A percentile compares a stretch with the other conserved stretches of the same genome.
Conservation (phyloP, 257 asterid species). For the Mitragyna speciosa region DNA sequence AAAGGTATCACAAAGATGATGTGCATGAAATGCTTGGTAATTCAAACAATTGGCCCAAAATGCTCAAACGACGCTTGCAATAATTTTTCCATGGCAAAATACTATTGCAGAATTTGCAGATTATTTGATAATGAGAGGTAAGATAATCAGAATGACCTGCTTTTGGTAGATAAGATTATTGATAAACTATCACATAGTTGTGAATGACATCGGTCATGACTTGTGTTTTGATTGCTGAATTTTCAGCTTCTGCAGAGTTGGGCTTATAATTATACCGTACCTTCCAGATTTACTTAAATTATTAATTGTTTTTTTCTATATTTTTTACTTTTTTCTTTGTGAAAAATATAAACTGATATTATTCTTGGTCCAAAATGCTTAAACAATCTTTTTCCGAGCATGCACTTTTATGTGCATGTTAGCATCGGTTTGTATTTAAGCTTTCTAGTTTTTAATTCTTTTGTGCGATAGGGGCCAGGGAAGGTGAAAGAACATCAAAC, state of each 20-base stretch:
- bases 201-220: not conserved
- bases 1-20: constrained; percentile 66
- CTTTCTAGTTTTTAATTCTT: not conserved
- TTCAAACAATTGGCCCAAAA: constrained; percentile 61
- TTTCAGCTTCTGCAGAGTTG: not conserved
- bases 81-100: constrained; percentile 74
- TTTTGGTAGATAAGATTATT: constrained; percentile 1
- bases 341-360: not conserved
- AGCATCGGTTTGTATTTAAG: not conserved
- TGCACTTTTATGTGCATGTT: not conserved
- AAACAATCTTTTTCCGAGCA: not conserved
- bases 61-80: constrained; percentile 55
- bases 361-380: not conserved
- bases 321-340: not conserved
- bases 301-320: not conserved
- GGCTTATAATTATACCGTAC: not conserved
- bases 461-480: not conserved
- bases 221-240: not conserved
- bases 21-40: constrained; percentile 82
- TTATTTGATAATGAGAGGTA: constrained; percentile 80
- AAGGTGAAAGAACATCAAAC: not conserved
- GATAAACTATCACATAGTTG: not conserved
- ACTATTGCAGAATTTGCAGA: constrained; percentile 79
- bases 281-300: not conserved
- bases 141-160: constrained; percentile 24